Evolutionary conservation across 768 basidiomycete genomes (phyloP).

Genomic region (Neoboletus brunneissimus): DNA sequence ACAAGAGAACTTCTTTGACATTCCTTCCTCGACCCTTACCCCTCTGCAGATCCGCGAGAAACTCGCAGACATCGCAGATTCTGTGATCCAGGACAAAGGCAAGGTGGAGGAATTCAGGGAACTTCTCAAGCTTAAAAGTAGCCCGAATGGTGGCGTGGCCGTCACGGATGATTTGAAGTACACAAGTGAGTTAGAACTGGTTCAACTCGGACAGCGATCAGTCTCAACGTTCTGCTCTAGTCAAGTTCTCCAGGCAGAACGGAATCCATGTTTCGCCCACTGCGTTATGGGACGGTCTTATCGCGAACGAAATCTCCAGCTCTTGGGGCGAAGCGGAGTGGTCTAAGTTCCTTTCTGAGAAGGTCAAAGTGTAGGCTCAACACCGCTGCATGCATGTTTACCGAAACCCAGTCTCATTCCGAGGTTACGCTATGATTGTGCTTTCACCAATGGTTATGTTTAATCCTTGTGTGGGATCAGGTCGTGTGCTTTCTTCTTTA

Average conservation of each 20-base stretch:
- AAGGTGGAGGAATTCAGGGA: slow-evolving; percentile 56
- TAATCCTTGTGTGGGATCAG: neutral
- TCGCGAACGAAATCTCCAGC: slow-evolving; percentile 73
- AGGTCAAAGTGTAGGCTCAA: slow-evolving; percentile 40
- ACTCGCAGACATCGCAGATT: slow-evolving; percentile 56
- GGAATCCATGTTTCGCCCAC: slow-evolving; percentile 90
- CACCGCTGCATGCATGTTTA: neutral
- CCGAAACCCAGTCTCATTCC: neutral
- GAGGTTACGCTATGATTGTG: neutral
- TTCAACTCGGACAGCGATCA: neutral
- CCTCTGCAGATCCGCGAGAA: slow-evolving; percentile 72
- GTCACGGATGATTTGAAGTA: slow-evolving; percentile 89
- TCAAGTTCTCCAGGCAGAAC: slow-evolving; percentile 91
- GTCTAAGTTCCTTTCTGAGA: slow-evolving; percentile 66
- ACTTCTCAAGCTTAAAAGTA: slow-evolving; percentile 56
- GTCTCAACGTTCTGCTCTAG: slow-evolving; percentile 36
- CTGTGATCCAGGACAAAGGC: slow-evolving; percentile 46
- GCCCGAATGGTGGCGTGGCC: slow-evolving; percentile 73
- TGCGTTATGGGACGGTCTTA: slow-evolving; percentile 70
- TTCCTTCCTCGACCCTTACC: slow-evolving; percentile 63
- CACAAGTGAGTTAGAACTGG: slow-evolving; percentile 52
- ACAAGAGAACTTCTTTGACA: slow-evolving; percentile 80
- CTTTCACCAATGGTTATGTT: neutral
- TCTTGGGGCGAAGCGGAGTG: slow-evolving; percentile 82
- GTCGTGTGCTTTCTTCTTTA: too few species aligned